Evolutionary conservation across 148 eudicot genomes (phyloP), one percentile per base, ranked within the genome.

Genomic region (Rhododendron mucronatum): DNA sequence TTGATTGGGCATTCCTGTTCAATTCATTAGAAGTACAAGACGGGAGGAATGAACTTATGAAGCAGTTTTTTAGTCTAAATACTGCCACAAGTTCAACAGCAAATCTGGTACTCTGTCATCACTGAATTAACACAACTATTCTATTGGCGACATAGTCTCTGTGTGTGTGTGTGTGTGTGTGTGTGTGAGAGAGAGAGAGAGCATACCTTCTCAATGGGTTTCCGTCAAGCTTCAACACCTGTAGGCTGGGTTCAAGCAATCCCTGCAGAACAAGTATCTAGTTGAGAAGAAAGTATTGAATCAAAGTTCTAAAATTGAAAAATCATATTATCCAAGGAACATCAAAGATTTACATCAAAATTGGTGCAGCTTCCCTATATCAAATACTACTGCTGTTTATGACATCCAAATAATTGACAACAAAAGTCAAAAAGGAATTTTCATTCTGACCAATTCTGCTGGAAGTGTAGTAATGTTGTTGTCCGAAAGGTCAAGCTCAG

Each of bases 161-260:
- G 30, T 2, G 71, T n/a, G 30, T 9, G 30, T n/a, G 71, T n/a
- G 71, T n/a, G 71, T n/a, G 33, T n/a, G 33, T 65, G 30, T n/a
- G 71, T n/a, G 71, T n/a, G 71, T 9, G 33, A 9, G 33, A n/a
- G 78, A 4, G 23, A 48, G 41, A 50, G 35, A 37, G 39, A 77
- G 44, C 5, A 20, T 89, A 97, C 99, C 98, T 97, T 93, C 98
- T 93, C 86, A 97, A 81, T 80, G 99, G 98, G 87, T 97, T 97
- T 85, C 99, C 99, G 78, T 92, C 96, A 83, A 97, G 93, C 90
- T 93, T 94, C 87, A 97, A 90, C 80, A 93, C 98, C 87, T 97
- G 99, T 84, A 97, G 92, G 88, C 85, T 93, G 67, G 95, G 90
- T 91, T 97, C 99, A 88, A 97, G 98, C 88, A 95, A 85, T 57